Evolutionary conservation across 164 flowering plant genomes (phyloP).

Genomic region (Vitis labrusca): DNA sequence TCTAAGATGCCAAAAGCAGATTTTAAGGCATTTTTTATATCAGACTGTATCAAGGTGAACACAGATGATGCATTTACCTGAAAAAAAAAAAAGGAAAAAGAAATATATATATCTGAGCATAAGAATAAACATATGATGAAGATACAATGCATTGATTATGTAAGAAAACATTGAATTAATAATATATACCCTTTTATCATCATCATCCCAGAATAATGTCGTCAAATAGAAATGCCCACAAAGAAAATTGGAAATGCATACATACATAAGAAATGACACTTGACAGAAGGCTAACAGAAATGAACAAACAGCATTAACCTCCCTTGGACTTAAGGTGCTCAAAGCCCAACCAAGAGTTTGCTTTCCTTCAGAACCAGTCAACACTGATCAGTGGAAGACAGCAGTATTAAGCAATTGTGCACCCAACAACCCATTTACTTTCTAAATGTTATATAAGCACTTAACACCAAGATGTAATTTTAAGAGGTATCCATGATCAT

Average conservation of each 20-base stretch:
- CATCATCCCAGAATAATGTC: too few relatives aligned
- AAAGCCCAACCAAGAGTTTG: not conserved
- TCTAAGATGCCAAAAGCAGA: conserved; percentile 84
- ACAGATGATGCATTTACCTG: conserved; percentile 86
- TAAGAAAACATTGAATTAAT: too few relatives aligned
- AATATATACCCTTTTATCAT: too few relatives aligned
- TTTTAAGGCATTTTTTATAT: conserved; percentile 80
- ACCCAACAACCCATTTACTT: not conserved
- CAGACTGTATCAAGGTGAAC: conserved; percentile 83
- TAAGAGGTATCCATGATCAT: not conserved
- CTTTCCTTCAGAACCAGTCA: not conserved
- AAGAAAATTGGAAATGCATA: not conserved
- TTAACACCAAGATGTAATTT: not conserved
- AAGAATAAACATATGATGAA: not conserved
- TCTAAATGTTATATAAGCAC: too few relatives aligned
- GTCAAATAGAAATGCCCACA: not conserved
- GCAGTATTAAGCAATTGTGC: not conserved
- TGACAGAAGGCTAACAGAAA: not conserved
- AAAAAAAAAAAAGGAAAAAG: conserved; percentile 5
- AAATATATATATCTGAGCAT: not conserved
- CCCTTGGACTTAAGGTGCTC: not conserved
- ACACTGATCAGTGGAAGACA: not conserved
- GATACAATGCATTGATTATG: too few relatives aligned
- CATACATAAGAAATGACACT: not conserved
- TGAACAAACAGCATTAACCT: not conserved